Evolutionary conservation across 257 asterid genomes (phyloP).

Genomic region (Solanum tarapatanum): DNA sequence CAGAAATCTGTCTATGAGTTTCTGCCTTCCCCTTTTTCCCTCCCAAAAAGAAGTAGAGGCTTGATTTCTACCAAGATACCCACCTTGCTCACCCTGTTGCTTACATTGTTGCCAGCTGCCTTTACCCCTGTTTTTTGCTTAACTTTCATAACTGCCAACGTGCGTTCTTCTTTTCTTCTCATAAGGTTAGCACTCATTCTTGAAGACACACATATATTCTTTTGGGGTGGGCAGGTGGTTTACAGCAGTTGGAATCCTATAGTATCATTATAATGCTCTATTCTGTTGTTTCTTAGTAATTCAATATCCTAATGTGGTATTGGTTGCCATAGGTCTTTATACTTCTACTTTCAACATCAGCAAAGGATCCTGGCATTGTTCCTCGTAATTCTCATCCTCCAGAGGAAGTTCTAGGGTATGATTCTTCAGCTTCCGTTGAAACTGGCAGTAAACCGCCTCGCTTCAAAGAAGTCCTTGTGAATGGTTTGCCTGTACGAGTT

Average conservation of each 20-base stretch:
- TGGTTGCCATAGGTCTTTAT: slow-evolving; percentile 10
- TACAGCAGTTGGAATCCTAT: background rate
- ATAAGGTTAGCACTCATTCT: background rate
- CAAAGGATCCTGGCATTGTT: slow-evolving; percentile 70
- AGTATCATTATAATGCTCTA: background rate
- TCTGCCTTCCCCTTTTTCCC: background rate
- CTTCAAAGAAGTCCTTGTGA: slow-evolving; percentile 46
- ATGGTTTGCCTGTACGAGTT: slow-evolving; percentile 48
- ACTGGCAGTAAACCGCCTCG: slow-evolving; percentile 23
- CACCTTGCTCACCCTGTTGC: background rate
- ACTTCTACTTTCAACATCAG: slow-evolving; percentile 57
- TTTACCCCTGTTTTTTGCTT: background rate
- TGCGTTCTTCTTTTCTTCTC: background rate
- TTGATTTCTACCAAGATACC: background rate
- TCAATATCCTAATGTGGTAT: background rate
- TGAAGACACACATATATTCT: background rate
- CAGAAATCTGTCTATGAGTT: background rate
- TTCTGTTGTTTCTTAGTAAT: background rate
- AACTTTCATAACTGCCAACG: background rate
- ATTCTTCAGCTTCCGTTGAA: slow-evolving; percentile 16
- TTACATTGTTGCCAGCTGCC: background rate
- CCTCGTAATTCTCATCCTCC: slow-evolving; percentile 57
- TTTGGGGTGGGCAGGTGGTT: background rate
- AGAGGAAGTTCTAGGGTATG: slow-evolving; percentile 18
- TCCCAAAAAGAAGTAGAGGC: background rate